Base-by-base conservation (phyloP, 2,329 filamentous ascomycete species). In the Cladosporium cucumerinum region DNA sequence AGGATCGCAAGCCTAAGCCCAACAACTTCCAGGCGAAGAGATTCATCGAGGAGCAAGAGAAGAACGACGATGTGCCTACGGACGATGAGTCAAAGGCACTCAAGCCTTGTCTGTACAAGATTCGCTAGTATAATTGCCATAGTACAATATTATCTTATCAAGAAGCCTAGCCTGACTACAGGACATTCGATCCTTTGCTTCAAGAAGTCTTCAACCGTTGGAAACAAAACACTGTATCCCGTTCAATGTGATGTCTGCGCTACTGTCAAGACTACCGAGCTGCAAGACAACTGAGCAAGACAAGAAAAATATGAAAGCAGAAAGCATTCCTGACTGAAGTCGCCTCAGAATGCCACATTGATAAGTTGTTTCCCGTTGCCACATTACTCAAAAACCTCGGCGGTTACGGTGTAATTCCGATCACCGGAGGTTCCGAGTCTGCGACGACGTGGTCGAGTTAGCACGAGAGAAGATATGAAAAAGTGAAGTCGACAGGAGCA, bases 31-130 rank as follows among this genome's bases (percentile, higher is more conserved):
- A 79, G 72, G 49, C 60, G 2, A 74, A 78, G 72, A 86, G 85
- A 74, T 89, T 88, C 73, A 80, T 88, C 65, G 87, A 89, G 69
- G 81, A 81, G 25, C 80, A 82, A 8, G 60, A 62, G 49, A 82
- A 82, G 63, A 81, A 81, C 63, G 81, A 82, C 36, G 84, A 84
- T 21, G 79, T 85, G 65, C 81, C 83, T 57, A 82, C 82, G 1
- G 84, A 87, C 66, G 84, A 86, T 67, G 87, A 88, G 69, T 83
- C 82, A 5, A 87, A 89, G 70, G 91, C 94, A 64, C 78, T 99
- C 71, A 98, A 98, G 82, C 95, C 95, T 21, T 98, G 95, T 80
- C 87, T 98, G 67, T 98, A 98, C 79, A 98, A 98, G 82, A 86
- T 93, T 70, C 86, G 94, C 72, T 96, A 61, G 34, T 12, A 21